These are phyloP conservation scores for Pseudogymnoascus sp. DNA, from an alignment of 2,329 filamentous ascomycete species.

Conservation along the genomic window DNA sequence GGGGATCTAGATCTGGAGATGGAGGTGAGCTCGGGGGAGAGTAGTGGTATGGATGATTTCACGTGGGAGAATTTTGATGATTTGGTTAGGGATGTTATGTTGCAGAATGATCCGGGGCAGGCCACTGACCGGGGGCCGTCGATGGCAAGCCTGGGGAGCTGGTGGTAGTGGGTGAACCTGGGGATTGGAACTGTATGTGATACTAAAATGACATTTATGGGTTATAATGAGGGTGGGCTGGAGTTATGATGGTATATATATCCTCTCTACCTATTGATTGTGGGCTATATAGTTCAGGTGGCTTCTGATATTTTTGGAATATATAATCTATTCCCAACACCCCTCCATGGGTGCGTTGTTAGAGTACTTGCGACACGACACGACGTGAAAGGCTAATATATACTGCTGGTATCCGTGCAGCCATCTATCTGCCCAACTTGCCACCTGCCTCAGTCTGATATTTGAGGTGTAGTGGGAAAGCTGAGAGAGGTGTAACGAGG, in stretches of 20 bases:
- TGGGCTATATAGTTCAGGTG: background rate
- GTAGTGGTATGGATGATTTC: constrained; percentile 21
- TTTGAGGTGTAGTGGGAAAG: background rate
- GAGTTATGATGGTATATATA: background rate
- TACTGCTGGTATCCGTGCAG: background rate
- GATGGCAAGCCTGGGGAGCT: constrained; percentile 22
- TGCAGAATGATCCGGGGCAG: constrained; percentile 17
- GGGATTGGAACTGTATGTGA: background rate
- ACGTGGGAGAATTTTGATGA: constrained; percentile 32
- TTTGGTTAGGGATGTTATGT: constrained; percentile 28
- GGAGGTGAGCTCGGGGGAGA: constrained; percentile 13
- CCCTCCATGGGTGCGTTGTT: background rate
- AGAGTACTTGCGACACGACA: background rate
- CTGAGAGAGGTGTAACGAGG: background rate
- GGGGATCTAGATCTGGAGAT: constrained; percentile 25
- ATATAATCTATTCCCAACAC: background rate
- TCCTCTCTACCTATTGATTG: background rate
- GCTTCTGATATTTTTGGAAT: background rate
- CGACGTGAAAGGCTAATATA: background rate
- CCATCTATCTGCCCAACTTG: background rate
- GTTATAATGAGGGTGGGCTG: background rate
- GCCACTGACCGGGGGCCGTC: constrained; percentile 17
- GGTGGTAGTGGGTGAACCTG: constrained; percentile 20
- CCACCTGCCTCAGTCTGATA: background rate
- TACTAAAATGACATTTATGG: background rate